Evolutionary conservation across 225 moss, liverwort and hornwort species (phyloP).

Genomic region (Climacium dendroides): DNA sequence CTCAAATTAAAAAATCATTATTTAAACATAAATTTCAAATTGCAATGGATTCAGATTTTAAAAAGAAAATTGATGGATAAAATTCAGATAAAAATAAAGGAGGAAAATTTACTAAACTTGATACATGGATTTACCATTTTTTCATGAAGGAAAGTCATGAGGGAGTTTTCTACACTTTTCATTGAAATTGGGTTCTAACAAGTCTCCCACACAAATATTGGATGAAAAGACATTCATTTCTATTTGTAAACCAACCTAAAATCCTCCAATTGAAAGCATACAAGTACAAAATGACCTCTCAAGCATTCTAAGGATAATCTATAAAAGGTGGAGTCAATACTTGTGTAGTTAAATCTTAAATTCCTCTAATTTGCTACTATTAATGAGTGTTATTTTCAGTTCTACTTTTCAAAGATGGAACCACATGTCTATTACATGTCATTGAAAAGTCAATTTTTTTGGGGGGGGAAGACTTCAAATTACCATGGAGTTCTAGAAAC

Average conservation of each 20-base stretch:
- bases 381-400: neutral
- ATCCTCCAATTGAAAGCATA: neutral
- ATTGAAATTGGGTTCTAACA: neutral
- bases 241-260: accelerated
- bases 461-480: neutral
- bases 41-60: neutral
- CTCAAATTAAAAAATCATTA: neutral
- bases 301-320: accelerated
- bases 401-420: neutral
- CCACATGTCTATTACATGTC: neutral
- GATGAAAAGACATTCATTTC: accelerated
- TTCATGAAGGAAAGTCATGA: neutral
- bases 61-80: neutral
- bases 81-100: accelerated
- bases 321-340: neutral
- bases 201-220: neutral
- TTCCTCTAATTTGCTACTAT: neutral
- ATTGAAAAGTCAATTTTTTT: neutral
- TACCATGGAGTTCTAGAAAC: neutral
- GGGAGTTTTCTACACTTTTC: neutral
- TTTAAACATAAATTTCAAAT: neutral
- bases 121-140: neutral
- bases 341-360: neutral
- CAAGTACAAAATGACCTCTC: accelerated
- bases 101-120: neutral